A percentile compares a stretch with the other conserved stretches of the same genome.
Evolutionary conservation across 306 rosid species (phyloP).

Genomic region (Vigna unguiculata): DNA sequence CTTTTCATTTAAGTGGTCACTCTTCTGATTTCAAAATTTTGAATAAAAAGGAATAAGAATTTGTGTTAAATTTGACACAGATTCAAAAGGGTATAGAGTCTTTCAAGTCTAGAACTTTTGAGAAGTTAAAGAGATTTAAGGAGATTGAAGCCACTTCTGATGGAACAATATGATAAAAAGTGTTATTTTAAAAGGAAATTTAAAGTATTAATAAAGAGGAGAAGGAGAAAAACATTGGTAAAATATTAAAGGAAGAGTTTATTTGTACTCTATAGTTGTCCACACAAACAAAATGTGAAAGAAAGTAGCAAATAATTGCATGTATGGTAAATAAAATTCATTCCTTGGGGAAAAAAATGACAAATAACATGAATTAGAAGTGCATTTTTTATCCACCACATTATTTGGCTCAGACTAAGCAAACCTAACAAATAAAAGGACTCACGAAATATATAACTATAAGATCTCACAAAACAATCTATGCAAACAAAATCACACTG

Average conservation of each 20-base stretch:
- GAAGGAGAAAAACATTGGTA: not conserved
- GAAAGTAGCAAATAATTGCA: conserved; percentile 30
- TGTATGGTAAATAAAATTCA: conserved; percentile 38
- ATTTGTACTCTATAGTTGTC: not conserved
- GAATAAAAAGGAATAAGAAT: too few relatives aligned
- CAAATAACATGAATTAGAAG: conserved; percentile 53
- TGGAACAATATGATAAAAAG: too few relatives aligned
- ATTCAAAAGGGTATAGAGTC: too few relatives aligned
- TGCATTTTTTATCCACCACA: conserved; percentile 53
- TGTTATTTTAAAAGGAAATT: too few relatives aligned
- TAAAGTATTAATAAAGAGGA: too few relatives aligned
- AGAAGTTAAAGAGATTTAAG: too few relatives aligned
- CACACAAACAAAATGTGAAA: conserved; percentile 3
- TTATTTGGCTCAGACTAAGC: conserved; percentile 61
- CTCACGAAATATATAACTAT: conserved; percentile 50
- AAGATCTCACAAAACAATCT: conserved; percentile 69
- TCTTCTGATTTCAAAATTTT: too few relatives aligned
- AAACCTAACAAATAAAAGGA: conserved; percentile 50
- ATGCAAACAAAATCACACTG: conserved; percentile 55
- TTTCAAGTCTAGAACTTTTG: too few relatives aligned
- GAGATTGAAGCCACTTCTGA: too few relatives aligned
- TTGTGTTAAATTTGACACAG: too few relatives aligned
- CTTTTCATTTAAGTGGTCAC: too few relatives aligned
- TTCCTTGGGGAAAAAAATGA: conserved; percentile 21
- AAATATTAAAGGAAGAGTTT: not conserved